Percentiles rank a stretch among this genome's conserved stretches.
phyloP scores from a whole-genome alignment of 331 rosid genomes.

The Quercus phellos region DNA sequence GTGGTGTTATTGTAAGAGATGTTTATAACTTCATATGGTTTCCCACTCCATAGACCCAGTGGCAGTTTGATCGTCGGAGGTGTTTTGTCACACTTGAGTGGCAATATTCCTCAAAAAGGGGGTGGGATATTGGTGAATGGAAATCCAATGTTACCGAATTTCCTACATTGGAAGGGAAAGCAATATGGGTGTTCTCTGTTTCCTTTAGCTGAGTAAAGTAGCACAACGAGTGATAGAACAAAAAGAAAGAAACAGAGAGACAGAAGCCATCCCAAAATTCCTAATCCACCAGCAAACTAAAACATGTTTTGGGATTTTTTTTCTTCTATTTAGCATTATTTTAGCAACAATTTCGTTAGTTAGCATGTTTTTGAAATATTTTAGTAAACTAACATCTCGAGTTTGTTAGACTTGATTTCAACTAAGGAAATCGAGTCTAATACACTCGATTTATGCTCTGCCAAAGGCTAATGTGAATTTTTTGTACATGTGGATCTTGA shows the following conservation, averaged over 20 bases:
- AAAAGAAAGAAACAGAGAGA: background rate
- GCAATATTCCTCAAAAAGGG: slow-evolving; percentile 24
- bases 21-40: background rate
- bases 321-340: too few relatives aligned
- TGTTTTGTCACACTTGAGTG: background rate
- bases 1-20: background rate
- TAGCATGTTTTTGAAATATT: too few relatives aligned
- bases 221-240: slow-evolving; percentile 1
- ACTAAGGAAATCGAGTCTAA: too few relatives aligned
- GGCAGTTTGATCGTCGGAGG: background rate
- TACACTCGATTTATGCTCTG: too few relatives aligned
- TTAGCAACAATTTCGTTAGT: too few relatives aligned
- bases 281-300: too few relatives aligned
- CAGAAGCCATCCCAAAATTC: slow-evolving; percentile 8
- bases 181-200: background rate
- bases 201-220: slow-evolving; percentile 9
- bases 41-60: slow-evolving; percentile 3
- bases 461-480: too few relatives aligned
- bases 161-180: background rate
- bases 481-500: too few relatives aligned
- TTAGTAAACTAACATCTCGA: too few relatives aligned
- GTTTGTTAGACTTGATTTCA: too few relatives aligned
- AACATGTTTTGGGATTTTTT: too few relatives aligned
- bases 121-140: slow-evolving; percentile 10
- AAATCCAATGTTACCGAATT: background rate